A percentile compares a stretch with the other conserved stretches of the same genome.
These are phyloP conservation scores for Balakata baccata DNA, from an alignment of 345 rosid species.

Conservation along the genomic window DNA sequence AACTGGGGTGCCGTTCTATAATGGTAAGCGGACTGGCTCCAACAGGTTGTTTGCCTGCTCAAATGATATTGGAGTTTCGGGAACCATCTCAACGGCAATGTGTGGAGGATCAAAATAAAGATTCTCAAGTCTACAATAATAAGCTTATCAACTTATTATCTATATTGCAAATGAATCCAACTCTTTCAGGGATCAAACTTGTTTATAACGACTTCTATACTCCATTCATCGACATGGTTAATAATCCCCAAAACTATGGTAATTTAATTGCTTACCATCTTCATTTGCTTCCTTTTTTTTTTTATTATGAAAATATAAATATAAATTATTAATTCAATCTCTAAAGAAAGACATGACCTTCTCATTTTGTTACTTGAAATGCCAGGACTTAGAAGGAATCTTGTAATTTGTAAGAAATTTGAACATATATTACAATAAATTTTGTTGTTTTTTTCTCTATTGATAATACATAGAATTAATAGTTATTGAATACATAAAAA, in stretches of 20 bases:
- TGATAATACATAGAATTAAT: too few species aligned
- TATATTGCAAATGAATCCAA: not conserved
- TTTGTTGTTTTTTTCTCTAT: too few species aligned
- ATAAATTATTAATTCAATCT: too few species aligned
- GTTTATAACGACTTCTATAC: not conserved
- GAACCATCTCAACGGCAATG: not conserved
- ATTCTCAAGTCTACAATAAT: not conserved
- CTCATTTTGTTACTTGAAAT: too few species aligned
- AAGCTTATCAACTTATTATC: not conserved
- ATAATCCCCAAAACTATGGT: constrained; percentile 8
- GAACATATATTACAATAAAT: too few species aligned
- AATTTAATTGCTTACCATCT: not conserved
- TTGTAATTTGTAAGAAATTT: too few species aligned
- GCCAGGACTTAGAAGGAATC: too few species aligned
- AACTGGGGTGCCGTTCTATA: constrained; percentile 5
- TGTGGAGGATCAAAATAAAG: not conserved
- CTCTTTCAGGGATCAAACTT: constrained; percentile 1
- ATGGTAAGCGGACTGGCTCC: not conserved
- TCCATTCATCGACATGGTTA: not conserved
- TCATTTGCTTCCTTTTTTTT: too few species aligned
- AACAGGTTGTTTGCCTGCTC: constrained; percentile 2
- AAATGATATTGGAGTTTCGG: not conserved
- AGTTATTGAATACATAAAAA: too few species aligned
- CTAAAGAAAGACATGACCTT: too few species aligned
- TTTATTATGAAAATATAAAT: too few species aligned